phyloP scores from a whole-genome alignment of 805 yeast genomes.

The Tetrapisispora pingtungensis region DNA sequence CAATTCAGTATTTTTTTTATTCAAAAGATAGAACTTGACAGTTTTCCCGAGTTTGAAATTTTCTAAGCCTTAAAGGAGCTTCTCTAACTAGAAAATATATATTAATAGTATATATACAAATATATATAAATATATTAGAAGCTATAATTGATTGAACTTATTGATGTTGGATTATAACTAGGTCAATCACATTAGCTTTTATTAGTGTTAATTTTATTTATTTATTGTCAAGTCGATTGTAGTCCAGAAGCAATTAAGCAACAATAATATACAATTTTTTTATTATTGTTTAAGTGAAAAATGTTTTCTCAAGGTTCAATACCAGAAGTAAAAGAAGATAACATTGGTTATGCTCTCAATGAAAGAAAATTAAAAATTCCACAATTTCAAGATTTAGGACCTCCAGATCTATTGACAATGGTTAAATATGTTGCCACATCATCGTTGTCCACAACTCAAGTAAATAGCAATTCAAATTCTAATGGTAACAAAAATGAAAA shows the following conservation, averaged over 20 bases:
- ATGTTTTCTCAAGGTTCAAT: constrained; percentile 48
- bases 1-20: too few species aligned
- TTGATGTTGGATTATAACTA: too few species aligned
- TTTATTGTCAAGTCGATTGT: too few species aligned
- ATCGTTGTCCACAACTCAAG: not conserved
- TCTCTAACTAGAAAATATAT: not conserved
- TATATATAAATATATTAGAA: too few species aligned
- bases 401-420: constrained; percentile 48
- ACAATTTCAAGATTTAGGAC: constrained; percentile 58
- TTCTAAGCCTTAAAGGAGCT: not conserved
- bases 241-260: not conserved
- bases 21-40: not conserved
- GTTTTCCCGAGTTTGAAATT: not conserved
- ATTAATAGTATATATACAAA: too few species aligned
- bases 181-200: too few species aligned
- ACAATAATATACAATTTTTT: not conserved
- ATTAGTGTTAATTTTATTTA: too few species aligned
- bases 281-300: constrained; percentile 25
- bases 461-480: constrained; percentile 5
- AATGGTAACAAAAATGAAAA: constrained; percentile 1
- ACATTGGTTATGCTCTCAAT: constrained; percentile 47
- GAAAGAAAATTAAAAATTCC: constrained; percentile 55
- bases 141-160: too few species aligned
- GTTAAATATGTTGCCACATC: constrained; percentile 27
- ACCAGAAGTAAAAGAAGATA: constrained; percentile 55